Evolutionary conservation across 306 rosid species (phyloP), one percentile per base, ranked within the genome.

Genomic region (Citrullus mucosospermus): DNA sequence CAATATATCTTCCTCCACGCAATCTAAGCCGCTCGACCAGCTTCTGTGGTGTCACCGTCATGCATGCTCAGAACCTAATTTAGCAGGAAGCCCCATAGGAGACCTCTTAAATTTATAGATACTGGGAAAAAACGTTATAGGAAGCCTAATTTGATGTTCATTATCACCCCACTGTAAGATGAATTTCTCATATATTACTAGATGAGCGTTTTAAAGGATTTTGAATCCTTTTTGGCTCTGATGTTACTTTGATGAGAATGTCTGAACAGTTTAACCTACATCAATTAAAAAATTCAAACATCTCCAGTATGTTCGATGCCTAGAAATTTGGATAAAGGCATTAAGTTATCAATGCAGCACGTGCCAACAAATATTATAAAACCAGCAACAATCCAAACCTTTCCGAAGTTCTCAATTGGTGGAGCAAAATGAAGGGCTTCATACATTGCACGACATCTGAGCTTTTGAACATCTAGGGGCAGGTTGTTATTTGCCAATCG

Each of bases 21-120:
- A 92, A 82, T 85, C 90, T 90, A 83, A 93, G 90, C 63, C 97
- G 97, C 86, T 93, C 96, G 86, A 90, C 97, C 97, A 93, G 89
- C 88, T 88, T 93, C 98, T 93, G 98, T 88, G 85, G 88, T 88
- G 90, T 93, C 91, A 91, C 88, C 90, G 91, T 81, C 91, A 91
- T 82, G 96, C 89, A 88, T 90, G 91, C 95, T 93, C 95, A 93
- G 98, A 88, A 91, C 96, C 98, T 91, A 93, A 76, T 88, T 88
- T 90, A 91, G 60, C 91, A 91, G 86, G 91, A 87, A 91, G 86
- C 93, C 93, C 93, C 92, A 86, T 82, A 81, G 87, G 87, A 91
- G 93, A 90, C 91, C 91, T 90, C 98, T 90, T 93, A 90, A 91
- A 93, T 86, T 91, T 88, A 88, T 81, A 84, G 84, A 79, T 74